Evolutionary conservation across 1,284 basidiomycete genomes (phyloP).

Genomic region (Phlebopus sp.): DNA sequence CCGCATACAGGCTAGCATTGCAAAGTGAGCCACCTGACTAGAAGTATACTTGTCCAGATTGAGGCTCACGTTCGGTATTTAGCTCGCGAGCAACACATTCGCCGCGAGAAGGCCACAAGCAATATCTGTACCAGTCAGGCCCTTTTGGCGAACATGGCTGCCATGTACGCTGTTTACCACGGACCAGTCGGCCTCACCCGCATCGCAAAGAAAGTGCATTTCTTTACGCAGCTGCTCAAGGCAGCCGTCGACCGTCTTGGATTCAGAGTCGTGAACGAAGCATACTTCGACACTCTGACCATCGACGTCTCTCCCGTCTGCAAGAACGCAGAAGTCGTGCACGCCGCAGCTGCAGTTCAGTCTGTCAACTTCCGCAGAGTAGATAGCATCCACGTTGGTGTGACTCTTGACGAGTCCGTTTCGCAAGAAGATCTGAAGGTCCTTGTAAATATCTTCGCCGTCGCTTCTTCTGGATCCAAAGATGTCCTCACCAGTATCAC

Average conservation of each 20-base stretch:
- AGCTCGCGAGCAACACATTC: conserved; percentile 96
- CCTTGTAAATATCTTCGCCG: conserved; percentile 82
- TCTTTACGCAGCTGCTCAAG: conserved; percentile 82
- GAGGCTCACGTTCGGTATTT: conserved; percentile 12
- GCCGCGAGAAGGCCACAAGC: conserved; percentile 92
- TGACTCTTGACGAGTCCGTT: conserved; percentile 93
- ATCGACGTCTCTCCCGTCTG: conserved; percentile 69
- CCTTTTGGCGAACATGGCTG: conserved; percentile 93
- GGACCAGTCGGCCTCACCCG: conserved; percentile 84
- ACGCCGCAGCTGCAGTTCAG: conserved; percentile 63
- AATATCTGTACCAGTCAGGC: conserved; percentile 95
- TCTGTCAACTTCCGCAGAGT: conserved; percentile 86
- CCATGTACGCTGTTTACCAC: conserved; percentile 98
- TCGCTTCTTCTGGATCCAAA: conserved; percentile 45
- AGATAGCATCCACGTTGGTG: conserved; percentile 76
- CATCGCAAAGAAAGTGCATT: conserved; percentile 90
- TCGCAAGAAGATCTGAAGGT: conserved; percentile 71
- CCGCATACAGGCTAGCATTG: conserved; percentile 89
- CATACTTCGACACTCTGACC: conserved; percentile 95
- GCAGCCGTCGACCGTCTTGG: conserved; percentile 70
- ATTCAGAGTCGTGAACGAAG: conserved; percentile 60
- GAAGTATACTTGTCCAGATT: neutral
- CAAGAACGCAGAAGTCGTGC: conserved; percentile 63
- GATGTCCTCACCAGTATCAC: conserved; percentile 44
- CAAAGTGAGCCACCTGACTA: conserved; percentile 68